Evolutionary conservation across 768 basidiomycete species (phyloP).

Genomic region (Russula abietina): DNA sequence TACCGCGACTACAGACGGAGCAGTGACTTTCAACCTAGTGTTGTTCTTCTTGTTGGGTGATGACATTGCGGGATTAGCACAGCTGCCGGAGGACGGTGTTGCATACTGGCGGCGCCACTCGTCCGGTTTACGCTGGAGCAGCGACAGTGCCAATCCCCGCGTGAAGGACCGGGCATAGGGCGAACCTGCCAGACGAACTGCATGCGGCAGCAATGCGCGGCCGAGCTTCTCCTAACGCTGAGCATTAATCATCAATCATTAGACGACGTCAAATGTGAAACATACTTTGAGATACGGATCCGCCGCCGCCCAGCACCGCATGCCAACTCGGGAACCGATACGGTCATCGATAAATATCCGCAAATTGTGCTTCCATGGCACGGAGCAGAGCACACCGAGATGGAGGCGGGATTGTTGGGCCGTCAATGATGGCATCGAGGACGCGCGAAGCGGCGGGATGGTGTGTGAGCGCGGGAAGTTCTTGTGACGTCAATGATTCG

Average conservation of each 20-base stretch:
- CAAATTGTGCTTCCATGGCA: slow-evolving; percentile 72
- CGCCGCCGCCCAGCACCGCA: slow-evolving; percentile 86
- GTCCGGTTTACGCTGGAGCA: slow-evolving; percentile 71
- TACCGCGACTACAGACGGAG: neutral
- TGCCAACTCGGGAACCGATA: slow-evolving; percentile 84
- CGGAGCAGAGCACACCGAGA: slow-evolving; percentile 66
- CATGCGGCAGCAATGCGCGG: slow-evolving; percentile 64
- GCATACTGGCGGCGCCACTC: slow-evolving; percentile 79
- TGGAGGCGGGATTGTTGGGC: slow-evolving; percentile 56
- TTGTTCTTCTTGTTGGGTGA: neutral
- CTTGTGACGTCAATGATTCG: slow-evolving; percentile 47
- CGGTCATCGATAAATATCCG: slow-evolving; percentile 80
- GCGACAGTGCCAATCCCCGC: slow-evolving; percentile 66
- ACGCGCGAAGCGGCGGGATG: slow-evolving; percentile 70
- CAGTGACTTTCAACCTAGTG: neutral
- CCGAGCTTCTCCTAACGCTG: slow-evolving; percentile 80
- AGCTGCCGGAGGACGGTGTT: slow-evolving; percentile 21
- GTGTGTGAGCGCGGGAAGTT: slow-evolving; percentile 54
- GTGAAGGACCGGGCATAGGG: slow-evolving; percentile 87
- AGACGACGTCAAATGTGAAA: neutral
- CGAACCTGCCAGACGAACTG: slow-evolving; percentile 65
- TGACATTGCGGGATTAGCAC: too few relatives aligned
- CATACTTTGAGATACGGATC: slow-evolving; percentile 88
- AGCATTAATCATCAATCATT: neutral
- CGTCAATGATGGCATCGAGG: slow-evolving; percentile 71